These are phyloP conservation scores for Tetracladium marchalianum DNA, from an alignment of 495 filamentous ascomycete species.

Conservation along the genomic window DNA sequence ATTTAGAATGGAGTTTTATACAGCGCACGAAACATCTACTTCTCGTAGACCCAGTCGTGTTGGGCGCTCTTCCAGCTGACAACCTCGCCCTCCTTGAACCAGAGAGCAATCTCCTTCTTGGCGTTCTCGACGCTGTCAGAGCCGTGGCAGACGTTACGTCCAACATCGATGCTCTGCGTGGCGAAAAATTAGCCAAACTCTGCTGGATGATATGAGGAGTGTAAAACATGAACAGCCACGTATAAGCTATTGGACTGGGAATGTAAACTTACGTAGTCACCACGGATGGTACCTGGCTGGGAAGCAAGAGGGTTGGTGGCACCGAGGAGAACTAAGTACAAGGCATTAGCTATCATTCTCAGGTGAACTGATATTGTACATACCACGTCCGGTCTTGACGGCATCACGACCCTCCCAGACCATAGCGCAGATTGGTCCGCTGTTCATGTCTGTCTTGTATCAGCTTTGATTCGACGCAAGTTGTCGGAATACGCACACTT, in stretches of 20 bases:
- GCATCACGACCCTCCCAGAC: slow-evolving; percentile 96
- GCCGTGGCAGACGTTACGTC: slow-evolving; percentile 99
- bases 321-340: slow-evolving; percentile 64
- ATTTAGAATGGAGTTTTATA: too few relatives aligned
- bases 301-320: slow-evolving; percentile 96
- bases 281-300: slow-evolving; percentile 92
- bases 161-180: slow-evolving; percentile 55
- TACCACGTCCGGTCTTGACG: slow-evolving; percentile 95
- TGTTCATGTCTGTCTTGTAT: slow-evolving; percentile 75
- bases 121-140: slow-evolving; percentile 97
- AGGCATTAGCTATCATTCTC: slow-evolving; percentile 8
- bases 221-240: slow-evolving; percentile 9
- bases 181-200: slow-evolving; percentile 2
- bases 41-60: slow-evolving; percentile 94
- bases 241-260: too few relatives aligned
- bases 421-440: slow-evolving; percentile 96
- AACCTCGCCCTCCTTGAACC: slow-evolving; percentile 84
- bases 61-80: slow-evolving; percentile 68
- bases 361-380: slow-evolving; percentile 16
- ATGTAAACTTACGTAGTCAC: slow-evolving; percentile 41
- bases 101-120: slow-evolving; percentile 98
- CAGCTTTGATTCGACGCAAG: slow-evolving; percentile 17
- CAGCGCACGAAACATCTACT: slow-evolving; percentile 25
- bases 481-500: slow-evolving; percentile 50
- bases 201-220: slow-evolving; percentile 7